These are phyloP conservation scores for Syzygium malaccense DNA, from an alignment of 441 rosid genomes.

Conservation along the genomic window DNA sequence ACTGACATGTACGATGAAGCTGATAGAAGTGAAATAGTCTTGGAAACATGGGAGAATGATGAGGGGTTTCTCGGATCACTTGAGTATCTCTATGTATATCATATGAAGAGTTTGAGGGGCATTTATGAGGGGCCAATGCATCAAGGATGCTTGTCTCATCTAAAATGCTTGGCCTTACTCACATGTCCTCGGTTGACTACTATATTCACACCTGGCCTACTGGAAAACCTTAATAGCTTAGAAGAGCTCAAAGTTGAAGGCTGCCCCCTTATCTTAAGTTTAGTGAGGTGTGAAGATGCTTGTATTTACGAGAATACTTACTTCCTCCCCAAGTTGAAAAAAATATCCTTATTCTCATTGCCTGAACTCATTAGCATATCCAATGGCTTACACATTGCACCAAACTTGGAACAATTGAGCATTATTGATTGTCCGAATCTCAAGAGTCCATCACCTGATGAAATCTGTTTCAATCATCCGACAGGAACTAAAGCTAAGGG, in stretches of 20 bases:
- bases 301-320: too few relatives aligned
- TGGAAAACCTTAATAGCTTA: background rate
- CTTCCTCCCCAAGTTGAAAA: constrained; percentile 10
- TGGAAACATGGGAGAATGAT: background rate
- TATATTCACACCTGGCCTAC: constrained; percentile 4
- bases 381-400: background rate
- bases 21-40: background rate
- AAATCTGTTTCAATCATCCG: background rate
- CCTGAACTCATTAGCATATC: constrained; percentile 10
- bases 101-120: constrained; percentile 7
- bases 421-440: constrained; percentile 11
- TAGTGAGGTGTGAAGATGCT: background rate
- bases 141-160: background rate
- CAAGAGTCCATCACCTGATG: background rate
- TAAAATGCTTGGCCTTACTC: constrained; percentile 4
- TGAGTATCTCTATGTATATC: constrained; percentile 10
- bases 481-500: constrained; percentile 5
- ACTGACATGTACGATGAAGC: background rate
- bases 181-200: constrained; percentile 10
- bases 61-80: background rate
- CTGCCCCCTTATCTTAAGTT: constrained; percentile 1
- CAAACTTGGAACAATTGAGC: constrained; percentile 7
- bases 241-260: constrained; percentile 14
- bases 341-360: constrained; percentile 10
- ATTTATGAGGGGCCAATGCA: background rate